phyloP scores from a whole-genome alignment of 768 basidiomycete genomes.

The Tulasnella sp. region DNA sequence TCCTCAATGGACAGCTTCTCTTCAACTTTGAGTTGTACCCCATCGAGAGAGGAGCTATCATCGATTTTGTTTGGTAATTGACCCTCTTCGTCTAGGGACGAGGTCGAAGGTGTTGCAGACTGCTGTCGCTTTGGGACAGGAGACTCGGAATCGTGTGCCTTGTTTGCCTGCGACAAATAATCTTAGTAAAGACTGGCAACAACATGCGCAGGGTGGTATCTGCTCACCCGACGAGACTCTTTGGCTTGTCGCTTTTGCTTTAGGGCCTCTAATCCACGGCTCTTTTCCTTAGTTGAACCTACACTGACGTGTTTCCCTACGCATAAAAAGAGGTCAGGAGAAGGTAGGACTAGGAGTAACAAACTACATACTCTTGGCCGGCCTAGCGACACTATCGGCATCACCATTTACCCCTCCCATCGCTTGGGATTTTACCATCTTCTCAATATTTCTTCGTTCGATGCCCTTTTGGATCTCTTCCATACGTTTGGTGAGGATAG shows the following conservation, averaged over 20 bases:
- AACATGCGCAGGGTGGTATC: not conserved
- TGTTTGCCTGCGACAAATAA: slow-evolving; percentile 24
- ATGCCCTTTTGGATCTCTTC: slow-evolving; percentile 69
- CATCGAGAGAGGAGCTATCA: slow-evolving; percentile 49
- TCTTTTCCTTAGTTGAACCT: slow-evolving; percentile 71
- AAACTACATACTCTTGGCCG: slow-evolving; percentile 55
- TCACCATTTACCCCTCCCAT: slow-evolving; percentile 27
- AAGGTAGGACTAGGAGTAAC: not conserved
- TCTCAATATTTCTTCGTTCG: slow-evolving; percentile 57
- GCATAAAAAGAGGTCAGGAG: slow-evolving; percentile 2
- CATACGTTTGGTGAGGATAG: slow-evolving; percentile 62
- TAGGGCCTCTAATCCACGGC: slow-evolving; percentile 65
- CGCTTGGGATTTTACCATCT: slow-evolving; percentile 58
- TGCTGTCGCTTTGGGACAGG: slow-evolving; percentile 61
- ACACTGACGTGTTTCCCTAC: slow-evolving; percentile 61
- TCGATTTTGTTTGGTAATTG: slow-evolving; percentile 40
- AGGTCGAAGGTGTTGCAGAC: slow-evolving; percentile 22
- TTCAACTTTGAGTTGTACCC: slow-evolving; percentile 31
- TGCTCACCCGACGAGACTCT: slow-evolving; percentile 50
- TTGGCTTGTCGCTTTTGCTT: slow-evolving; percentile 81
- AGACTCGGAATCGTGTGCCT: slow-evolving; percentile 47
- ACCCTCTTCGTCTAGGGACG: slow-evolving; percentile 24
- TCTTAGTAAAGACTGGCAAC: slow-evolving; percentile 4
- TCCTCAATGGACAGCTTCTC: slow-evolving; percentile 43
- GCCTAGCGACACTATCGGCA: slow-evolving; percentile 48